These are phyloP conservation scores for Jamesozyma lodderae DNA, from an alignment of 805 yeast species.

Conservation along the genomic window DNA sequence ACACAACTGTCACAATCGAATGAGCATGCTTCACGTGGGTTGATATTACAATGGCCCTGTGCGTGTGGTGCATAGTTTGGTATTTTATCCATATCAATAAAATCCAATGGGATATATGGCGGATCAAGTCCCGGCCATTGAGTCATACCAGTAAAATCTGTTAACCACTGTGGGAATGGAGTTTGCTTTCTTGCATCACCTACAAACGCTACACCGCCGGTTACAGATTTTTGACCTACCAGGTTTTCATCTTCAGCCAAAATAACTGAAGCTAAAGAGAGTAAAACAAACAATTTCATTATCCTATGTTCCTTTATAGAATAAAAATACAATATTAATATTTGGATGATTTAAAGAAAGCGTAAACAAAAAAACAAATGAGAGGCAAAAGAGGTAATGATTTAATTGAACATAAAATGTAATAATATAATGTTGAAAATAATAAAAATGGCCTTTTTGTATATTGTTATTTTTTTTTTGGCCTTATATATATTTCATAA, in stretches of 20 bases:
- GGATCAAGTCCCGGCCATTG: constrained; percentile 86
- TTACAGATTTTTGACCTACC: neutral
- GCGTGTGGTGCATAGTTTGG: constrained; percentile 42
- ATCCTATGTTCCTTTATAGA: neutral
- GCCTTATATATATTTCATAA: neutral
- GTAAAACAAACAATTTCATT: neutral
- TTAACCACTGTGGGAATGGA: constrained; percentile 75
- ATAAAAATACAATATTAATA: too few relatives aligned
- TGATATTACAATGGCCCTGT: constrained; percentile 51
- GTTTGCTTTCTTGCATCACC: constrained; percentile 16
- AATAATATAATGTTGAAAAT: too few relatives aligned
- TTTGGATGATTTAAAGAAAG: neutral
- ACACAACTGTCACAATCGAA: constrained; percentile 82
- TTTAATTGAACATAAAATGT: too few relatives aligned
- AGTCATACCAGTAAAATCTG: constrained; percentile 58
- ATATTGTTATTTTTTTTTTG: too few relatives aligned
- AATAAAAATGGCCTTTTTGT: too few relatives aligned
- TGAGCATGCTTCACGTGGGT: constrained; percentile 51
- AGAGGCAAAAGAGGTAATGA: too few relatives aligned
- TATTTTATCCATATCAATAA: constrained; percentile 47
- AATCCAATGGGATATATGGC: constrained; percentile 76
- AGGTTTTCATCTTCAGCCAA: neutral
- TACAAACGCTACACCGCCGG: constrained; percentile 7
- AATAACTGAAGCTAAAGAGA: neutral
- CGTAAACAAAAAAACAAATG: neutral